These are phyloP conservation scores for Aplosporella prunicola DNA, from an alignment of 2,329 filamentous ascomycete species.

Conservation along the genomic window DNA sequence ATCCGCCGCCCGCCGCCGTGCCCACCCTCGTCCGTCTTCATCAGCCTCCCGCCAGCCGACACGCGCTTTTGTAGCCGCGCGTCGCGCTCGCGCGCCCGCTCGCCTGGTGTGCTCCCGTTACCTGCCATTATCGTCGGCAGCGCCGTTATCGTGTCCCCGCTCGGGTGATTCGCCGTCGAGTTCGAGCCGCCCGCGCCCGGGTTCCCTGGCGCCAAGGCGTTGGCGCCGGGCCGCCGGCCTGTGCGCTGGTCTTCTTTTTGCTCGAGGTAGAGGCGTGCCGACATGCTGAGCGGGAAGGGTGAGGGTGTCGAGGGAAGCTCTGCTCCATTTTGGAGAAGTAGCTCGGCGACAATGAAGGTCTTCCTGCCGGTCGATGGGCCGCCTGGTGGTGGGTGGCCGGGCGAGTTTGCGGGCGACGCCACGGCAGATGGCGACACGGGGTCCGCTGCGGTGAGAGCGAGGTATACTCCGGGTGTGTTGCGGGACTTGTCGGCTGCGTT, in stretches of 20 bases:
- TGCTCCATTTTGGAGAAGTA: slow-evolving; percentile 88
- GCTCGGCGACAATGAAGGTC: slow-evolving; percentile 79
- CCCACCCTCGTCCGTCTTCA: slow-evolving; percentile 29
- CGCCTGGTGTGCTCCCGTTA: slow-evolving; percentile 31
- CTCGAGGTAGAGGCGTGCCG: slow-evolving; percentile 76
- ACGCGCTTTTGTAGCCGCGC: slow-evolving; percentile 31
- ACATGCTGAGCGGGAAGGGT: slow-evolving; percentile 72
- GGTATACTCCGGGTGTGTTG: slow-evolving; percentile 78
- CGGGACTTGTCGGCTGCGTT: slow-evolving; percentile 80
- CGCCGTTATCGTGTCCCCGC: slow-evolving; percentile 50
- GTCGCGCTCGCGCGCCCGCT: slow-evolving; percentile 28
- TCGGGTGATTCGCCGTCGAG: not conserved
- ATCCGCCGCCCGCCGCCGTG: slow-evolving; percentile 15
- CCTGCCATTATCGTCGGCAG: slow-evolving; percentile 45
- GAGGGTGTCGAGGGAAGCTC: slow-evolving; percentile 69
- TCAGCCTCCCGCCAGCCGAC: slow-evolving; percentile 32
- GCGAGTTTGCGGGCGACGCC: slow-evolving; percentile 34
- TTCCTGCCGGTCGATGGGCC: slow-evolving; percentile 35
- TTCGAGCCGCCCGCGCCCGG: slow-evolving; percentile 19
- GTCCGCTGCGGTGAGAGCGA: slow-evolving; percentile 86
- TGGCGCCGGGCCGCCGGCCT: slow-evolving; percentile 17
- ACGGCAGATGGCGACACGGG: slow-evolving; percentile 62
- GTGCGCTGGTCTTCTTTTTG: slow-evolving; percentile 51
- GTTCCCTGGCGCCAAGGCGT: not conserved
- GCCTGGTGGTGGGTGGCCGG: slow-evolving; percentile 32